Base-by-base conservation (phyloP, 352 stramenopile genomes). In the Phytophthora melonis region DNA sequence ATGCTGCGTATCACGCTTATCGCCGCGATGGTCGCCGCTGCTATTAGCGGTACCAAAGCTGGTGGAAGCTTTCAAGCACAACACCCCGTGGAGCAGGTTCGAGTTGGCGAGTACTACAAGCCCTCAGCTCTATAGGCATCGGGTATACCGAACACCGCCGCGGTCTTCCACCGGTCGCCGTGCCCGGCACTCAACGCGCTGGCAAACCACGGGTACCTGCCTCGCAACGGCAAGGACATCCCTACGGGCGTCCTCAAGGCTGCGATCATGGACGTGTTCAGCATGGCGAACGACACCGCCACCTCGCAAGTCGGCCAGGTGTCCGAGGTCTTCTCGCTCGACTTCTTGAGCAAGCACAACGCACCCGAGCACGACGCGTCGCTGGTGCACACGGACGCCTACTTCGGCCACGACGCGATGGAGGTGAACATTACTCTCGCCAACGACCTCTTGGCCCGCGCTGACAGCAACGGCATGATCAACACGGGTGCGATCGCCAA, bases 151-250 rank as follows among this genome's bases (percentile, higher is more conserved):
- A 72, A 67, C 45, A 77, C 68, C 14, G 65, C 58, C 16, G 72
- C 78, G 4, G 21, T 39, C 5, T 86, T 77, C 61, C 52, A 63
- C 9, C 79, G 79, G 3, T 83, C 73, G 18, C 82, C 82, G 23
- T 89, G 82, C 18, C 82, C 82, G 23, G 78, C 73, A 21, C 63
- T 89, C 39, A 89, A 89, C 49, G 58, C 82, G 27, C 58, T 89
- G 9, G 78, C 82, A 6, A 89, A 89, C 68, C 80, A 89, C 66
- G 80, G 80, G 16, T 66, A 79, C 21, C 19, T 89, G 10, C 77
- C 80, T 14, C 74, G 82, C 47, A 75, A 75, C 47, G 80, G 80
- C 2, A 72, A 70, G 11, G 79, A 83, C 41, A 59, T 87, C 21
- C 73, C 60, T 0, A 68, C 58, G 13, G 43, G 34, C 11, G 53